Evolutionary conservation across 192 early-diverging fungal species (phyloP).

Genomic region (Backusella luteola): DNA sequence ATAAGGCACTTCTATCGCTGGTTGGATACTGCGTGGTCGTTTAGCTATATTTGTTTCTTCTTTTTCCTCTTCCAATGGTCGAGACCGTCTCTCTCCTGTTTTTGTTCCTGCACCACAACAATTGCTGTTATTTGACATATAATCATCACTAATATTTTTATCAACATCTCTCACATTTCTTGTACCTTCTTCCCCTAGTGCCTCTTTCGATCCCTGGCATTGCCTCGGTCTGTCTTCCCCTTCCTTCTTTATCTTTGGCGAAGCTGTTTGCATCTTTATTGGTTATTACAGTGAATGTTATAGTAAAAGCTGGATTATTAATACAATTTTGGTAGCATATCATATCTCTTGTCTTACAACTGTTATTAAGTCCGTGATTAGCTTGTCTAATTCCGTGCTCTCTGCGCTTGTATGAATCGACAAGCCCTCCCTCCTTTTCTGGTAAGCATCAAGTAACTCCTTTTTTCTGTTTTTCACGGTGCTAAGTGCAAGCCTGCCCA

Average conservation of each 20-base stretch:
- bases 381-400: neutral
- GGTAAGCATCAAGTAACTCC: neutral
- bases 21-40: neutral
- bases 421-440: neutral
- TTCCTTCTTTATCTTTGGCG: neutral
- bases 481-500: neutral
- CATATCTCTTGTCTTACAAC: neutral
- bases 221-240: neutral
- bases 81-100: neutral
- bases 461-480: constrained; percentile 9
- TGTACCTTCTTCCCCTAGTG: neutral
- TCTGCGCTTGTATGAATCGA: constrained; percentile 1
- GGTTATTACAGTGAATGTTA: neutral
- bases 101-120: neutral
- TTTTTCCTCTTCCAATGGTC: neutral
- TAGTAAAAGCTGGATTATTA: neutral
- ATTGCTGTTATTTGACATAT: neutral
- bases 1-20: neutral
- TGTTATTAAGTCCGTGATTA: neutral
- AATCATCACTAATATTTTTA: neutral
- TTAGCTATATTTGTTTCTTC: neutral
- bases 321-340: neutral
- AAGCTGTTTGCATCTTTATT: neutral
- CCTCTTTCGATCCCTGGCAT: neutral
- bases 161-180: neutral